Evolutionary conservation across 169 alveolate genomes (phyloP).

Genomic region (Besnoitia besnoiti): DNA sequence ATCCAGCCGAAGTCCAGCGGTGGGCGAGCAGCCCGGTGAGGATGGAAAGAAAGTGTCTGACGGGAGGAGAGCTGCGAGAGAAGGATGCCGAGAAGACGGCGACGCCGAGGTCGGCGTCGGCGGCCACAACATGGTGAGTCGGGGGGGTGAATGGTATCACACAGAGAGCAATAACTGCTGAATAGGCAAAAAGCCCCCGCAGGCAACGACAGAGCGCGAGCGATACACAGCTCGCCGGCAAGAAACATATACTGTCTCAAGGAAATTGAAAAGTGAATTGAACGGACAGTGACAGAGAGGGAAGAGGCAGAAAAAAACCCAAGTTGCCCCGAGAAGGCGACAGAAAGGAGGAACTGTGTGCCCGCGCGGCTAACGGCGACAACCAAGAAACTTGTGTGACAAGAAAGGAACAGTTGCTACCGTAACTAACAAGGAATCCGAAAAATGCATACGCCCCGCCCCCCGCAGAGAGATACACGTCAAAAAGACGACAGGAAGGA

Average conservation of each 20-base stretch:
- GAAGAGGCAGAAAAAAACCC: neutral
- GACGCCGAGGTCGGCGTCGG: constrained; percentile 11
- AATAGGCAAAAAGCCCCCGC: neutral
- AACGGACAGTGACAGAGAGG: neutral
- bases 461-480: neutral
- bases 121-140: neutral
- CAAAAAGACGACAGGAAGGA: neutral
- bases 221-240: neutral
- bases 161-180: neutral
- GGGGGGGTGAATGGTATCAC: neutral
- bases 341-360: neutral
- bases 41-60: neutral
- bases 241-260: neutral
- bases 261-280: neutral
- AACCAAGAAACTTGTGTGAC: neutral
- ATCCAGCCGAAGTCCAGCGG: neutral
- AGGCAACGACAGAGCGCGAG: neutral
- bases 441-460: neutral
- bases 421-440: too few species aligned
- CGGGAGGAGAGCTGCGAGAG: constrained; percentile 13
- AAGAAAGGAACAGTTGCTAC: neutral
- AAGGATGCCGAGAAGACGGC: neutral
- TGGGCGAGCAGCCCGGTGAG: neutral
- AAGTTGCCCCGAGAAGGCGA: too few species aligned
- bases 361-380: neutral